These are phyloP conservation scores for Fusarium sp. DNA, from an alignment of 2,329 filamentous ascomycete genomes.

Conservation along the genomic window DNA sequence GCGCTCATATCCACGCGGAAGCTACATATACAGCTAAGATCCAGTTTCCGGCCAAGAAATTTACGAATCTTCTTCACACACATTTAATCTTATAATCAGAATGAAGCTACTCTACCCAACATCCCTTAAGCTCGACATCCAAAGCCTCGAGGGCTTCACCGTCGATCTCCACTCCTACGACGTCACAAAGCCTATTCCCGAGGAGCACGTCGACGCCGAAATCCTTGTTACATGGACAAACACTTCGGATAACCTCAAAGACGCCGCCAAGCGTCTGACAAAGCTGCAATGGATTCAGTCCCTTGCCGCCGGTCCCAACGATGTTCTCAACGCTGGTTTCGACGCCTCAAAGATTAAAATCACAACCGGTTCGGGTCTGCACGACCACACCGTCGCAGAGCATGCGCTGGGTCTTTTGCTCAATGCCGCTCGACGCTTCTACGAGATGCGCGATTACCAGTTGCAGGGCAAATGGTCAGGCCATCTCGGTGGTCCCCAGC, in stretches of 20 bases:
- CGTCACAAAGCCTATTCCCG: conserved; percentile 66
- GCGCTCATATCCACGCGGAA: conserved; percentile 33
- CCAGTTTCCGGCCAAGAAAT: background rate
- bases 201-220: conserved; percentile 69
- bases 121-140: conserved; percentile 68
- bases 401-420: conserved; percentile 71
- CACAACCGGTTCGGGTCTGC: conserved; percentile 72
- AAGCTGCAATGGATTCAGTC: conserved; percentile 75
- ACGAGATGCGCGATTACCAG: conserved; percentile 74
- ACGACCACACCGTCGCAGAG: conserved; percentile 74
- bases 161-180: conserved; percentile 71
- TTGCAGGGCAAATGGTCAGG: conserved; percentile 67
- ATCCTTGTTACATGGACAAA: conserved; percentile 74
- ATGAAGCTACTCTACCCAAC: conserved; percentile 78
- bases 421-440: conserved; percentile 66
- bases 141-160: conserved; percentile 69
- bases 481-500: conserved; percentile 72
- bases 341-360: conserved; percentile 62
- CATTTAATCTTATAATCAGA: background rate
- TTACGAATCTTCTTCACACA: background rate
- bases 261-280: conserved; percentile 66
- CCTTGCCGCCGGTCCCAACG: conserved; percentile 74
- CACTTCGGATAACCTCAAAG: conserved; percentile 66
- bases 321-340: conserved; percentile 72
- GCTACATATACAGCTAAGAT: conserved; percentile 35